Evolutionary conservation across 1,139 yeast species (phyloP).

Genomic region (Sugiyamaella pinicola): DNA sequence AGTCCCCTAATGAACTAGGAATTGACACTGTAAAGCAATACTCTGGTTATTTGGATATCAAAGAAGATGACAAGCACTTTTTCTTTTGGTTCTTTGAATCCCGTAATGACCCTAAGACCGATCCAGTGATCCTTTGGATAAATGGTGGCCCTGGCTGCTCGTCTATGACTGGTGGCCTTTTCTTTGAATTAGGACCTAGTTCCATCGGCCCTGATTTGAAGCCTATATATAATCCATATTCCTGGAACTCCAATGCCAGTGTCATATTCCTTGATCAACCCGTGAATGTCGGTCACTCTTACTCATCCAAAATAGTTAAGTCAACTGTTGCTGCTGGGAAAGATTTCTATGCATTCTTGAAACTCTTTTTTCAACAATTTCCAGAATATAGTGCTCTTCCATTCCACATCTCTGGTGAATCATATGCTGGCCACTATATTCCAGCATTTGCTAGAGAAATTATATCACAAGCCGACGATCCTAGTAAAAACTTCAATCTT

Average conservation of each 20-base stretch:
- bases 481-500: slow-evolving; percentile 64
- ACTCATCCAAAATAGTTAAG: slow-evolving; percentile 56
- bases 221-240: slow-evolving; percentile 73
- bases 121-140: slow-evolving; percentile 85
- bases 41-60: slow-evolving; percentile 82
- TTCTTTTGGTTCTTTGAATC: slow-evolving; percentile 88
- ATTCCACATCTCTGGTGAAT: slow-evolving; percentile 86
- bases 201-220: slow-evolving; percentile 65
- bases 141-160: slow-evolving; percentile 95
- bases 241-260: slow-evolving; percentile 90
- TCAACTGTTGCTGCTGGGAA: slow-evolving; percentile 72
- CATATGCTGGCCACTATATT: slow-evolving; percentile 85
- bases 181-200: slow-evolving; percentile 89
- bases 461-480: slow-evolving; percentile 61
- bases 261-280: slow-evolving; percentile 95
- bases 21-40: slow-evolving; percentile 74
- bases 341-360: slow-evolving; percentile 75
- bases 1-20: slow-evolving; percentile 59
- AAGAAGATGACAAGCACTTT: slow-evolving; percentile 81
- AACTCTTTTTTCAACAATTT: slow-evolving; percentile 74
- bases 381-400: slow-evolving; percentile 58
- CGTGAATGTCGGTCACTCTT: slow-evolving; percentile 89
- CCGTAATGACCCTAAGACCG: slow-evolving; percentile 82
- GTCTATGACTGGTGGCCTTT: slow-evolving; percentile 76
- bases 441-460: slow-evolving; percentile 80